Percentiles rank a stretch among this genome's conserved stretches.
Conservation (phyloP, 2,329 filamentous ascomycete genomes). For the Cyphellophora europaea region DNA sequence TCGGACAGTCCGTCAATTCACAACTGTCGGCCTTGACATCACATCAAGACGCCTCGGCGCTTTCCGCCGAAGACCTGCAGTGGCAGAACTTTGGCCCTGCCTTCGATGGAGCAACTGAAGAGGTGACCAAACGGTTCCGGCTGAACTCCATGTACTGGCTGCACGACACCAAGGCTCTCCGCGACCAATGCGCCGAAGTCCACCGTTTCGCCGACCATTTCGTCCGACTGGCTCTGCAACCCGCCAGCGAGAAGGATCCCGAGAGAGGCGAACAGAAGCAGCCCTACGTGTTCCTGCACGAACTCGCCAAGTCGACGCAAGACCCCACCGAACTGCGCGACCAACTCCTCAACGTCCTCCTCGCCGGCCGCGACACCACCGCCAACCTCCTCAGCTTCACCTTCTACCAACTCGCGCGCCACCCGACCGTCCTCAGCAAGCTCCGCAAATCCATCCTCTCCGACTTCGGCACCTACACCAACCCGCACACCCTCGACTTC, state of each 20-base stretch:
- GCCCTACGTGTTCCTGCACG: constrained; percentile 41
- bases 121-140: constrained; percentile 21
- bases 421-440: constrained; percentile 27
- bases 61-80: constrained; percentile 34
- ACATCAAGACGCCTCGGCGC: constrained; percentile 45
- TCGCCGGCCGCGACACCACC: constrained; percentile 47
- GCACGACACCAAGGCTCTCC: constrained; percentile 29
- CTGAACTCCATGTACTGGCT: constrained; percentile 28
- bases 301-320: constrained; percentile 34
- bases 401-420: constrained; percentile 37
- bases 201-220: constrained; percentile 42
- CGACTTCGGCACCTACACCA: constrained; percentile 32
- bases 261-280: constrained; percentile 21
- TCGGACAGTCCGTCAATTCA: constrained; percentile 64
- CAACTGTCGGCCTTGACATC: constrained; percentile 43
- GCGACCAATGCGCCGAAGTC: constrained; percentile 30
- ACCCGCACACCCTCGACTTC: constrained; percentile 32
- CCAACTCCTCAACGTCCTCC: constrained; percentile 42
- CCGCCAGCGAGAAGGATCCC: constrained; percentile 20
- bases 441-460: constrained; percentile 26
- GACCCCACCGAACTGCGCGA: constrained; percentile 33
- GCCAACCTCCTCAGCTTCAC: constrained; percentile 35
- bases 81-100: constrained; percentile 23
- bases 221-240: constrained; percentile 32
- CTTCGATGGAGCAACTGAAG: constrained; percentile 24